Evolutionary conservation across 805 yeast species (phyloP), one percentile per base, ranked within the genome.

Genomic region (Candida andamanensis): DNA sequence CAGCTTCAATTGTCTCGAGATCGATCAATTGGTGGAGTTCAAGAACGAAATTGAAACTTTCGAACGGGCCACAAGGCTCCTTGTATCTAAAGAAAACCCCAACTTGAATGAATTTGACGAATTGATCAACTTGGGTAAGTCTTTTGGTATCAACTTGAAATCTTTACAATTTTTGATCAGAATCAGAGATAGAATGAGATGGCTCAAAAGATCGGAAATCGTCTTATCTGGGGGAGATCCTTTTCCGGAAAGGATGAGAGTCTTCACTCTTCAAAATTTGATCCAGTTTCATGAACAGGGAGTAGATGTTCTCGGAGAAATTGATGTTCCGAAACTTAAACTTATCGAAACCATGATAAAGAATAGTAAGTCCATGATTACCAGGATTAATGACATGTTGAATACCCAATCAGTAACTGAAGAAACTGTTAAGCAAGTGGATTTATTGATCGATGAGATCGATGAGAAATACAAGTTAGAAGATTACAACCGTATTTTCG

Each of bases 71-170:
- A 75, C 74, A 19, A 49, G 69, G 7, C 39, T 50, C 2, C 54
- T 61, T 15, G 39, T 73, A 12, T 45, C 74, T 2, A 50, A 45
- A 24, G 51, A 48, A 5, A 52, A 49, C 15, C 63, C 59, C 14
- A 42, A 60, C 1, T 32, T 61, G 6, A 63, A 60, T 11, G 82
- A 78, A 16, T 64, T 76, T 30, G 56, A 63, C 22, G 76, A 72
- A 24, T 50, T 80, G 49, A 69, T 78, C 15, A 69, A 65, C 26
- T 51, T 75, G 22, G 90, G 89, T 2, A 61, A 65, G 35, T 66
- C 78, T 2, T 72, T 80, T 46, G 83, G 83, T 4, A 52, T 83
- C 23, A 66, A 61, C 5, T 50, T 82, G 11, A 71, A 75, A 2
- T 68, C 79, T 1, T 49, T 65, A 29, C 41, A 37, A 12, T 63